Percentiles rank a stretch among this genome's conserved stretches.
phyloP scores from a whole-genome alignment of 1,284 basidiomycete species.

The Xerocomus minutiporus region DNA sequence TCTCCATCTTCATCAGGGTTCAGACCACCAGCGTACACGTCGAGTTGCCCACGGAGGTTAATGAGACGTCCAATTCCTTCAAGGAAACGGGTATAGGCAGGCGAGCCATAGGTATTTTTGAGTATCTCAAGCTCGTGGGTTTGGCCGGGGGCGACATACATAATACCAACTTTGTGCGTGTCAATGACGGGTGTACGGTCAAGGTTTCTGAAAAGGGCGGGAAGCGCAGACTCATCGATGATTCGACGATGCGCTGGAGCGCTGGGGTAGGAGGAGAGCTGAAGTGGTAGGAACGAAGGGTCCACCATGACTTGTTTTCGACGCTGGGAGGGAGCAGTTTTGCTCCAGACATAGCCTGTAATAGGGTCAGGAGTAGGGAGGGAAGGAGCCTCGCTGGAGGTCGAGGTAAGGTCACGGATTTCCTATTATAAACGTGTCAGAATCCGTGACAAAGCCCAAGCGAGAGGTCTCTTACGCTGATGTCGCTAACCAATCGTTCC shows the following conservation, averaged over 20 bases:
- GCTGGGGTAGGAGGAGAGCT: conserved; percentile 78
- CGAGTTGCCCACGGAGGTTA: conserved; percentile 84
- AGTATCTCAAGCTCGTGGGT: conserved; percentile 84
- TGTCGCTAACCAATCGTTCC: conserved; percentile 1
- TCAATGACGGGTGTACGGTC: conserved; percentile 94
- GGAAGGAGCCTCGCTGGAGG: conserved; percentile 7
- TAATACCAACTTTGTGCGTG: conserved; percentile 93
- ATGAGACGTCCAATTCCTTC: conserved; percentile 87
- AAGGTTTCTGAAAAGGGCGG: conserved; percentile 62
- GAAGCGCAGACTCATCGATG: conserved; percentile 51
- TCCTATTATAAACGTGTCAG: conserved; percentile 24
- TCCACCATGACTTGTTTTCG: conserved; percentile 83
- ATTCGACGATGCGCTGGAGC: conserved; percentile 44
- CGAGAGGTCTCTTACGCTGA: conserved; percentile 12
- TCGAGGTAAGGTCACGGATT: conserved; percentile 11
- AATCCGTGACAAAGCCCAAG: background rate
- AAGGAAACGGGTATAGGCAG: conserved; percentile 90
- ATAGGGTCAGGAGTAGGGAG: conserved; percentile 58
- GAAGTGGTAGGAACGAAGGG: conserved; percentile 84
- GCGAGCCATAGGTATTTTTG: conserved; percentile 88
- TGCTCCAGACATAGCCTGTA: conserved; percentile 81
- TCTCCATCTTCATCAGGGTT: conserved; percentile 88
- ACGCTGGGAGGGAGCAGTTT: conserved; percentile 78
- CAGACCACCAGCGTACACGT: conserved; percentile 93
- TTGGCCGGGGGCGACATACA: conserved; percentile 95